Evolutionary conservation across 768 basidiomycete genomes (phyloP).

Genomic region (Psilocybe cubensis): DNA sequence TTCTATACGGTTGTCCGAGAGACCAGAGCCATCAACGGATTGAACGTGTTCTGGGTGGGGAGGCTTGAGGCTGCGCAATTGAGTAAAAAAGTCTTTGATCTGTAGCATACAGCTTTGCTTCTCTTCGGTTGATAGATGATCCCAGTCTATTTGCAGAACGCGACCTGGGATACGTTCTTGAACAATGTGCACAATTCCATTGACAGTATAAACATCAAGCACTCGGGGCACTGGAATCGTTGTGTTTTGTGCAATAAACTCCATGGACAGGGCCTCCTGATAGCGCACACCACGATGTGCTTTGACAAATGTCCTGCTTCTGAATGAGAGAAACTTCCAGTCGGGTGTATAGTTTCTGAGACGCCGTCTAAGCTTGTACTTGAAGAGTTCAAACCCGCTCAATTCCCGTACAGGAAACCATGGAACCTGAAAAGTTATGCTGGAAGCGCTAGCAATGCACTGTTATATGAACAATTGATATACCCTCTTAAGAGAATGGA

Average conservation of each 20-base stretch:
- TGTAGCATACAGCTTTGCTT: no score
- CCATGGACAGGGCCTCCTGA: background rate
- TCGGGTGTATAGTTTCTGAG: background rate
- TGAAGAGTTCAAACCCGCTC: background rate
- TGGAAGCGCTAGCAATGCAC: background rate
- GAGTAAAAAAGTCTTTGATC: background rate
- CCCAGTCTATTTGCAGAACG: background rate
- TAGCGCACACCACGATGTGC: background rate
- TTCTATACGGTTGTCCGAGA: background rate
- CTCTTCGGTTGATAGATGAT: background rate
- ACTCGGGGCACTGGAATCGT: background rate
- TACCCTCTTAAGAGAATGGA: background rate
- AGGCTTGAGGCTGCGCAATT: background rate
- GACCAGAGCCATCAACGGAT: background rate
- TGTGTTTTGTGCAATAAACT: slow-evolving; percentile 1
- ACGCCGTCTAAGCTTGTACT: background rate
- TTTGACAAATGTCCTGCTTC: background rate
- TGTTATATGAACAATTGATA: background rate
- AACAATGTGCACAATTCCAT: background rate
- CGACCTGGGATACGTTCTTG: background rate
- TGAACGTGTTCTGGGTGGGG: background rate
- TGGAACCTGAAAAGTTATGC: background rate
- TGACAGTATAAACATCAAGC: background rate
- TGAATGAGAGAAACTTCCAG: background rate
- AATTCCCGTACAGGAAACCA: background rate